Conservation (phyloP, 352 stramenopile genomes). For the Phytophthora citricola region DNA sequence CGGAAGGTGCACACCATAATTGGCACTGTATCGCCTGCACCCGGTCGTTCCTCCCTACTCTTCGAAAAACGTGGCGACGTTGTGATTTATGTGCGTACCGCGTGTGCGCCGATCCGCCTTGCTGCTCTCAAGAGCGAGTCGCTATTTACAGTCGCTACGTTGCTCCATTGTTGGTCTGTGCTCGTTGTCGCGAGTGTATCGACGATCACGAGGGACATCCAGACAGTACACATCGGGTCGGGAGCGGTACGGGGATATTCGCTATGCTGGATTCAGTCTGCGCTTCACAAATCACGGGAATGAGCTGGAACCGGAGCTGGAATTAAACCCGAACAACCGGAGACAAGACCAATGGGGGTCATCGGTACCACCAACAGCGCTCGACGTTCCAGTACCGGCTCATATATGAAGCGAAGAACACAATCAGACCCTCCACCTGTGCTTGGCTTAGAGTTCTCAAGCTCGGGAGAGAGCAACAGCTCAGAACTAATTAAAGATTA, state of each 20-base stretch:
- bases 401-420: slow-evolving; percentile 17
- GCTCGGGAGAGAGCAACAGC: slow-evolving; percentile 33
- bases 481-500: not conserved
- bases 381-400: slow-evolving; percentile 1
- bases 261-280: slow-evolving; percentile 33
- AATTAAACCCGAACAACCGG: slow-evolving; percentile 13
- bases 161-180: slow-evolving; percentile 36
- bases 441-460: slow-evolving; percentile 28
- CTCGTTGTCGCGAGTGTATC: slow-evolving; percentile 41
- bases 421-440: slow-evolving; percentile 30
- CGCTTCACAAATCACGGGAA: slow-evolving; percentile 17
- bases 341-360: slow-evolving; percentile 13
- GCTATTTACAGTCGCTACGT: slow-evolving; percentile 49
- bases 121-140: slow-evolving; percentile 38
- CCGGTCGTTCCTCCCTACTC: slow-evolving; percentile 21
- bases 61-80: slow-evolving; percentile 26
- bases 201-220: slow-evolving; percentile 17
- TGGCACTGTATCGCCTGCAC: slow-evolving; percentile 47
- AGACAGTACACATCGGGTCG: slow-evolving; percentile 5
- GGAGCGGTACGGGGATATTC: slow-evolving; percentile 6
- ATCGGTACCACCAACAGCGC: not conserved
- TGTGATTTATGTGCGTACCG: slow-evolving; percentile 46
- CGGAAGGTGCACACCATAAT: slow-evolving; percentile 28
- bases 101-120: slow-evolving; percentile 34
- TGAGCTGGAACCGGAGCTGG: slow-evolving; percentile 24